A percentile compares a stretch with the other conserved stretches of the same genome.
Evolutionary conservation across 306 rosid genomes (phyloP).

Genomic region (Begonia peltatifolia): DNA sequence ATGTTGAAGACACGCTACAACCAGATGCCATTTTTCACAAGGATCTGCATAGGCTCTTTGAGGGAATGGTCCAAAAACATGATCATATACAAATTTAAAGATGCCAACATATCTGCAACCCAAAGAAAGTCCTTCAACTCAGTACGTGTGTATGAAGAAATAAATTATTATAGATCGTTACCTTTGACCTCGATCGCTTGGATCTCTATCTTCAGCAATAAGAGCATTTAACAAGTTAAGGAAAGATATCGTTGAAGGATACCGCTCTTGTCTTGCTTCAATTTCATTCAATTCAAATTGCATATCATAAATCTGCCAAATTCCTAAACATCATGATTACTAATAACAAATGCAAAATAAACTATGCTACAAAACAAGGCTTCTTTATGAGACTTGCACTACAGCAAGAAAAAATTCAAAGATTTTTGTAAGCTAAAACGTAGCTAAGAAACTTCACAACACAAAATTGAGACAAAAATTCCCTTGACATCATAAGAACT

Average conservation of each 20-base stretch:
- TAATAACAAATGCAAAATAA: too few species aligned
- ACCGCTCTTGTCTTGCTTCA: slow-evolving; percentile 91
- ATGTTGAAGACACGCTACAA: slow-evolving; percentile 79
- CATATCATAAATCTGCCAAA: slow-evolving; percentile 89
- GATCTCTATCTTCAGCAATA: slow-evolving; percentile 84
- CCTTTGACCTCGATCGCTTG: slow-evolving; percentile 90
- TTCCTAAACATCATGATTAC: background rate
- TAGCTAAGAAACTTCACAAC: too few species aligned
- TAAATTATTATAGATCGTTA: slow-evolving; percentile 16
- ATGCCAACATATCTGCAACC: slow-evolving; percentile 78
- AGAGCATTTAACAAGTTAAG: slow-evolving; percentile 82
- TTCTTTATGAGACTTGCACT: too few species aligned
- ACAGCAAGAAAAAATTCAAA: too few species aligned
- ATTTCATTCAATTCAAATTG: slow-evolving; percentile 89
- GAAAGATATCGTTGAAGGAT: slow-evolving; percentile 92
- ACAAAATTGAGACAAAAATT: too few species aligned
- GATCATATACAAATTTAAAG: slow-evolving; percentile 86
- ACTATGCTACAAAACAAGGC: too few species aligned
- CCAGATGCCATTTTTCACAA: slow-evolving; percentile 89
- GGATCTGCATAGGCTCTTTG: slow-evolving; percentile 90
- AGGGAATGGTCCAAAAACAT: slow-evolving; percentile 96
- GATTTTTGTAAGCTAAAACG: too few species aligned
- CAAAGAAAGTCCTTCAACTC: slow-evolving; percentile 5
- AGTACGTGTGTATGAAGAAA: slow-evolving; percentile 3
- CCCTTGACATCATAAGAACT: too few species aligned